phyloP scores from a whole-genome alignment of 1,284 basidiomycete species.

The Jaminaea rosea region DNA sequence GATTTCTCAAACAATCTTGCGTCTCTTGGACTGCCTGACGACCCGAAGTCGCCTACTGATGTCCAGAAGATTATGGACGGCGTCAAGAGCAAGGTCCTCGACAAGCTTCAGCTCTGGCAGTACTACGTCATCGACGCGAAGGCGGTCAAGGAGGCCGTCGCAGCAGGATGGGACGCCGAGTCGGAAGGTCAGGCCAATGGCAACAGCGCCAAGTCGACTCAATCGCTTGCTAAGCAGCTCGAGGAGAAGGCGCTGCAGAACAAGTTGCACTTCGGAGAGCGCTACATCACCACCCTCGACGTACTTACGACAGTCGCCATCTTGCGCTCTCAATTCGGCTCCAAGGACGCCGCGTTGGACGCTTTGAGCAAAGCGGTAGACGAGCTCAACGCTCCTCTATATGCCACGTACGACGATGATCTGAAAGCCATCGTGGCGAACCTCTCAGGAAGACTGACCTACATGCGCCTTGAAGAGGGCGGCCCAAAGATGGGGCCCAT shows the following conservation, averaged over 20 bases:
- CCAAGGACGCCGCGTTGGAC: constrained; percentile 10
- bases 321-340: constrained; percentile 9
- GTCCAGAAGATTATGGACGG: constrained; percentile 23
- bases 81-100: constrained; percentile 25
- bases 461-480: constrained; percentile 27
- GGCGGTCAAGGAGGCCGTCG: constrained; percentile 17
- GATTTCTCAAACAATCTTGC: constrained; percentile 20
- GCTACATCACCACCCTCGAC: constrained; percentile 30
- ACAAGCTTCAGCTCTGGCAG: constrained; percentile 34
- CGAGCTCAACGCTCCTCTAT: constrained; percentile 26
- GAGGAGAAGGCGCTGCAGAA: constrained; percentile 22
- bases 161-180: constrained; percentile 8
- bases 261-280: constrained; percentile 19
- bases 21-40: constrained; percentile 18
- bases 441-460: constrained; percentile 29
- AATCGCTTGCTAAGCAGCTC: constrained; percentile 3
- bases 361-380: constrained; percentile 23
- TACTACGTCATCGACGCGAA: constrained; percentile 35
- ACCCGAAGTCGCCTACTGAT: constrained; percentile 23
- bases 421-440: constrained; percentile 30
- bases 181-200: background rate
- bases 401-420: constrained; percentile 33
- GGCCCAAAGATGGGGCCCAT: constrained; percentile 34
- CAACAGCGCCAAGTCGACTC: background rate
- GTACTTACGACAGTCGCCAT: constrained; percentile 14